These are phyloP conservation scores for Leptosphaerulina australis DNA, from an alignment of 2,329 filamentous ascomycete genomes.

Conservation along the genomic window DNA sequence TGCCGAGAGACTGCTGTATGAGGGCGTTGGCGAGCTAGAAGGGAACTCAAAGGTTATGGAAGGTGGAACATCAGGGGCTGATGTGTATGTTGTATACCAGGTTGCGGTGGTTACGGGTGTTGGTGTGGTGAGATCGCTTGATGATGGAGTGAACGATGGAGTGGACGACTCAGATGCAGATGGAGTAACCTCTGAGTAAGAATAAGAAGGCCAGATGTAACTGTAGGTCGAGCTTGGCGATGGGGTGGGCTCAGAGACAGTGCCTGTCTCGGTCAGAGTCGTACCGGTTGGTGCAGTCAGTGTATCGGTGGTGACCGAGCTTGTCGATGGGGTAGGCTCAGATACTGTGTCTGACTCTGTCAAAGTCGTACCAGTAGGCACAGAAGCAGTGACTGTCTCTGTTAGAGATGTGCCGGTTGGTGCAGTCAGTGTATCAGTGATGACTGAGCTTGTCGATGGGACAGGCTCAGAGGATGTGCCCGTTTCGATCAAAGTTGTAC, in stretches of 20 bases:
- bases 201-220: background rate
- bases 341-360: background rate
- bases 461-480: background rate
- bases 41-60: slow-evolving; percentile 11
- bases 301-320: background rate
- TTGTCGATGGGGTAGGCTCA: background rate
- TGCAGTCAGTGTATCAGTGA: background rate
- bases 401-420: background rate
- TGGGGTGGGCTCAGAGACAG: background rate
- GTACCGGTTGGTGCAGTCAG: background rate
- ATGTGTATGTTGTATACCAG: slow-evolving; percentile 2
- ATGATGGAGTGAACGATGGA: background rate
- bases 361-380: background rate
- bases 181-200: background rate
- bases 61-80: background rate
- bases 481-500: background rate
- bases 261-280: background rate
- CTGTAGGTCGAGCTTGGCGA: background rate
- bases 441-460: background rate
- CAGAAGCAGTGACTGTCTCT: background rate
- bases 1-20: background rate
- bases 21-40: slow-evolving; percentile 2
- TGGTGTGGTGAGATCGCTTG: slow-evolving; percentile 1
- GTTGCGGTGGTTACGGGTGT: background rate
- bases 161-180: background rate